Evolutionary conservation across 78 protist species (phyloP), one percentile per base, ranked within the genome.

Genomic region (Isochrysis galbana): DNA sequence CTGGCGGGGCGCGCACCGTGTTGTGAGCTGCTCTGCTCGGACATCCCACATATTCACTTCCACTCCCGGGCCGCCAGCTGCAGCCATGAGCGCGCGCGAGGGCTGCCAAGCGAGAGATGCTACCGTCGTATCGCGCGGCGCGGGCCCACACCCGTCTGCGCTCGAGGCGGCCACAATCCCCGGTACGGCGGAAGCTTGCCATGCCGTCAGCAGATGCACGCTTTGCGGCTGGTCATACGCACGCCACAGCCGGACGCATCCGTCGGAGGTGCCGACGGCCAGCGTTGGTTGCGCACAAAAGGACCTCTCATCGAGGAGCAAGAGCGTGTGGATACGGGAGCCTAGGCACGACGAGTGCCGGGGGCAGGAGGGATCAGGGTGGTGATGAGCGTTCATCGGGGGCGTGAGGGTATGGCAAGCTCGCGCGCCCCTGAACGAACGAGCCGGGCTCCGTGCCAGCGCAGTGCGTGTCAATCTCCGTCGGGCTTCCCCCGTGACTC

Each of bases 281-380:
- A 51, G 61, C 61, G 61, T 51, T 14, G 7, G 29, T 7, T 7
- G 29, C 29, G 7, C 14, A 14, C 7, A 7, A 51, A 51, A 51
- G 61, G 61, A 7, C 7, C 29, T 19, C 29, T 51, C 61, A 14
- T 96, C 95, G 86, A 95, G 39, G 44, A 96, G 44, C 38, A 84
- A 47, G 55, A 96, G 26, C 10, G 93, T 14, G 10, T 96, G 94
- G 34, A 96, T 91, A 36, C 95, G 77, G 23, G 96, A 91, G 38
- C n/a, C n/a, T n/a, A n/a, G n/a, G n/a, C n/a, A n/a, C n/a, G n/a
- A n/a, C n/a, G n/a, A n/a, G n/a, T n/a, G n/a, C n/a, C n/a, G n/a
- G n/a, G n/a, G n/a, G n/a, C n/a, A n/a, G n/a, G n/a, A n/a, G n/a
- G n/a, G n/a, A n/a, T n/a, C n/a, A n/a, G n/a, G n/a, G n/a, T n/a